These are phyloP conservation scores for Lolium perenne DNA, from an alignment of 176 grass and related monocot species.

Conservation along the genomic window DNA sequence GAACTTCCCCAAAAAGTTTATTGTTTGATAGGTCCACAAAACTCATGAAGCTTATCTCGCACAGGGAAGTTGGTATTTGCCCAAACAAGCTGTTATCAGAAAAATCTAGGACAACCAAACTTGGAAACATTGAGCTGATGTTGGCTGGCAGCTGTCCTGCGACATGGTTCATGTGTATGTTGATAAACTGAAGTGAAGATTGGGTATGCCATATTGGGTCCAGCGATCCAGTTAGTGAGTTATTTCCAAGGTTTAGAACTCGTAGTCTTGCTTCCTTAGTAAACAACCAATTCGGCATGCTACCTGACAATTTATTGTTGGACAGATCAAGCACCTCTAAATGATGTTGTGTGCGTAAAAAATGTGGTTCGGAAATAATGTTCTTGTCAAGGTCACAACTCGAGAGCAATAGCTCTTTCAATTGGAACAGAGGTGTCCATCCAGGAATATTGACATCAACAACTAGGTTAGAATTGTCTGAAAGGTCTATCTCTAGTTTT, in stretches of 20 bases:
- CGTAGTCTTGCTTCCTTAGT: conserved; percentile 19
- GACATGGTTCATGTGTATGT: too few species aligned
- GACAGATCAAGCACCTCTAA: conserved; percentile 43
- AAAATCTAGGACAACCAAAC: neutral
- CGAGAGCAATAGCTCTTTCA: neutral
- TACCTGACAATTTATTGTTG: conserved; percentile 36
- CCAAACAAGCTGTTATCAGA: conserved; percentile 34
- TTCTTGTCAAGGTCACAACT: conserved; percentile 26
- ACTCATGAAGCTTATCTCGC: neutral
- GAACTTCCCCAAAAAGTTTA: conserved; percentile 35
- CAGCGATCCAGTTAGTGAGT: conserved; percentile 31
- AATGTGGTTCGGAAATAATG: conserved; percentile 14
- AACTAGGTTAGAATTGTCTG: conserved; percentile 10
- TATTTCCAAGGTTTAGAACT: conserved; percentile 31
- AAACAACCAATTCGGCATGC: conserved; percentile 48
- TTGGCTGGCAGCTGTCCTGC: too few species aligned
- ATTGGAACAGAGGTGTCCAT: conserved; percentile 36
- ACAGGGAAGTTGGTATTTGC: conserved; percentile 24
- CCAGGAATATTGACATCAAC: neutral
- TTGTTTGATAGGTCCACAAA: conserved; percentile 39
- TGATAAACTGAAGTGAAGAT: too few species aligned
- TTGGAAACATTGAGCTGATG: too few species aligned
- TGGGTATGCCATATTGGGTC: neutral
- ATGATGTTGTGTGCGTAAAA: conserved; percentile 36
- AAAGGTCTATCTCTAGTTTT: neutral